Conservation (phyloP, 495 filamentous ascomycete species). For the Sporormia fimetaria region DNA sequence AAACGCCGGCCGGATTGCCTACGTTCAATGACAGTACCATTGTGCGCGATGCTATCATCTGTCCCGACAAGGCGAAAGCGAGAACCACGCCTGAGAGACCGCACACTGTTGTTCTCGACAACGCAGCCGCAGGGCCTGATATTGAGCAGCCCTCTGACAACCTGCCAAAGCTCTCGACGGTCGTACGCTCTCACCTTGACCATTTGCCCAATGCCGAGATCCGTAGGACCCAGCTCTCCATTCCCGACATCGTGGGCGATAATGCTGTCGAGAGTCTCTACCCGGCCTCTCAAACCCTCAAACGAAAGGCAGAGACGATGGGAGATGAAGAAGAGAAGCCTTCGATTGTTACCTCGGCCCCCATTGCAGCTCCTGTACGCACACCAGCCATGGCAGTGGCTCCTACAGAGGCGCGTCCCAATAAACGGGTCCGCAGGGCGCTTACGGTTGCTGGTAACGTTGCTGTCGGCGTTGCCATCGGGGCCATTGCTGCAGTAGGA, state of each 20-base stretch:
- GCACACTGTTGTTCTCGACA: too few species aligned
- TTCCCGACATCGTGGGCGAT: constrained; percentile 21
- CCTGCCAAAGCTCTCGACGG: neutral
- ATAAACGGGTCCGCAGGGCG: constrained; percentile 1
- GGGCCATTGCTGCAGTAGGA: constrained; percentile 1
- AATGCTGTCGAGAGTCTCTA: constrained; percentile 4
- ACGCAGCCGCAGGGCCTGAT: too few species aligned
- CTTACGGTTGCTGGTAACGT: neutral
- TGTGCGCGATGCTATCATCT: too few species aligned
- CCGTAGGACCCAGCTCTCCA: constrained; percentile 14
- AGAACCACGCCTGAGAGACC: too few species aligned
- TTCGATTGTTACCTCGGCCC: neutral
- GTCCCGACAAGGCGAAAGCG: too few species aligned
- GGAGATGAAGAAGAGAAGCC: neutral
- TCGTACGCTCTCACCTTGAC: neutral
- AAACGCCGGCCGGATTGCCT: too few species aligned
- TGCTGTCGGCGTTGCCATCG: constrained; percentile 5
- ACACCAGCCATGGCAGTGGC: neutral
- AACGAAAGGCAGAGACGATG: constrained; percentile 15
- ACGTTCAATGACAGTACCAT: too few species aligned
- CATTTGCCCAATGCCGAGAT: neutral
- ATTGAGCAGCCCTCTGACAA: neutral
- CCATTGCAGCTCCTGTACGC: neutral
- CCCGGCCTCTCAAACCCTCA: constrained; percentile 1
- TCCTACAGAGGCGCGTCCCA: neutral